These are phyloP conservation scores for Vitis hybrid DNA, from an alignment of 177 flowering plant species.

Conservation along the genomic window DNA sequence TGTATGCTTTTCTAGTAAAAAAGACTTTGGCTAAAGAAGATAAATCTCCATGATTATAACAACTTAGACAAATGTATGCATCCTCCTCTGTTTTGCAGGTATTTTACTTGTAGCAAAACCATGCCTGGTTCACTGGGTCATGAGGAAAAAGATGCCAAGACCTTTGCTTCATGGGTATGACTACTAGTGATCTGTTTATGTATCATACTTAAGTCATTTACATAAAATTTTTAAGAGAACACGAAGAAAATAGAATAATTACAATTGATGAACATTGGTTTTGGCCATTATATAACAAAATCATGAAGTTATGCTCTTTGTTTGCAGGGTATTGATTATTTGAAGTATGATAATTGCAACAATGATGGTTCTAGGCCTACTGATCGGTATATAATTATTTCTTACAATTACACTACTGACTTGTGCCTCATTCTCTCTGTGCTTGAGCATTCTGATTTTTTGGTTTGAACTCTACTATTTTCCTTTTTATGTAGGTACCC, in stretches of 20 bases:
- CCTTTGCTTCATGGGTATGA: constrained; percentile 68
- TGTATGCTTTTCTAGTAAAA: too few species aligned
- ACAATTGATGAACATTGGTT: background rate
- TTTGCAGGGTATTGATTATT: constrained; percentile 64
- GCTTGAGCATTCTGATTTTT: background rate
- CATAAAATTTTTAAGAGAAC: too few species aligned
- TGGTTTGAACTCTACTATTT: background rate
- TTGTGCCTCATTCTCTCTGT: background rate
- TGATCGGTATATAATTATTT: constrained; percentile 31
- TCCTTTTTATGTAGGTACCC: constrained; percentile 42
- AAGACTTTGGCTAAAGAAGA: background rate
- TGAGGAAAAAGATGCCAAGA: constrained; percentile 61
- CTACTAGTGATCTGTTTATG: background rate
- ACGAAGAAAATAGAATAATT: too few species aligned
- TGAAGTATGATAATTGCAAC: constrained; percentile 73
- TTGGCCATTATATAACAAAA: background rate
- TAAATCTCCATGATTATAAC: background rate
- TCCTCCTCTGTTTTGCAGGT: constrained; percentile 22
- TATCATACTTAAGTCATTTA: background rate
- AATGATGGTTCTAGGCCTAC: constrained; percentile 54
- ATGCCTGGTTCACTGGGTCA: constrained; percentile 66
- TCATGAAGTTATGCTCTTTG: background rate
- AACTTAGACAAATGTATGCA: background rate
- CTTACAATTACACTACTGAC: background rate
- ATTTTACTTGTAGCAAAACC: constrained; percentile 44